phyloP scores from a whole-genome alignment of 495 filamentous ascomycete genomes.

The Neurospora sp. region DNA sequence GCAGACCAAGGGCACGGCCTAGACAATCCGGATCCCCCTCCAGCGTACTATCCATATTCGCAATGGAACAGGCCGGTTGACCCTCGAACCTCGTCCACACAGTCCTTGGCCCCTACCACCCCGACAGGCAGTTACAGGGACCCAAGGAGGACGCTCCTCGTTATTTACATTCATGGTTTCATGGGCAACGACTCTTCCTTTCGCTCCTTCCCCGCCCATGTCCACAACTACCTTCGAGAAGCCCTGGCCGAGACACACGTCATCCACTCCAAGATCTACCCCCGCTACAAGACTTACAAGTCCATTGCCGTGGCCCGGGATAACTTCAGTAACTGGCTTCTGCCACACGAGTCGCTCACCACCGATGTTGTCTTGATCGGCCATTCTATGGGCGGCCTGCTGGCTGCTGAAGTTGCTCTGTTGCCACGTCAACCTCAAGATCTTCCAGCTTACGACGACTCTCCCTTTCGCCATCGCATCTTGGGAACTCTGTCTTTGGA shows the following conservation, averaged over 20 bases:
- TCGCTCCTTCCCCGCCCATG: slow-evolving; percentile 74
- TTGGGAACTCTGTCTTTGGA: slow-evolving; percentile 80
- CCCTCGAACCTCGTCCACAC: slow-evolving; percentile 52
- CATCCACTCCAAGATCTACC: slow-evolving; percentile 87
- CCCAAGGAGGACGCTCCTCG: slow-evolving; percentile 52
- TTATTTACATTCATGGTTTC: slow-evolving; percentile 89
- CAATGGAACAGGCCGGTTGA: slow-evolving; percentile 23
- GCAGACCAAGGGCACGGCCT: background rate
- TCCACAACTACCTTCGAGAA: slow-evolving; percentile 66
- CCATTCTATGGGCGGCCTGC: slow-evolving; percentile 82
- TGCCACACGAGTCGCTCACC: slow-evolving; percentile 60
- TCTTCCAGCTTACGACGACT: background rate
- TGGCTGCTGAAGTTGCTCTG: slow-evolving; percentile 71
- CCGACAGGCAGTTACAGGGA: slow-evolving; percentile 15
- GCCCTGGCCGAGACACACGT: slow-evolving; percentile 61
- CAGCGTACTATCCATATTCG: slow-evolving; percentile 6
- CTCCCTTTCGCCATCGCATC: slow-evolving; percentile 60
- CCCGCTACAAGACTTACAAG: slow-evolving; percentile 75
- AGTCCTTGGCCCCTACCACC: slow-evolving; percentile 48
- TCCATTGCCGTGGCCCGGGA: slow-evolving; percentile 62
- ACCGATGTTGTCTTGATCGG: slow-evolving; percentile 80
- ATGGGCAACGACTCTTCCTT: slow-evolving; percentile 87
- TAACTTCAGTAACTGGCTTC: slow-evolving; percentile 75
- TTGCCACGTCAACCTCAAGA: slow-evolving; percentile 29
- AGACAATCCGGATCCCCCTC: background rate